phyloP scores from a whole-genome alignment of 2,329 filamentous ascomycete species.

The Raffaelea ambrosiae region DNA sequence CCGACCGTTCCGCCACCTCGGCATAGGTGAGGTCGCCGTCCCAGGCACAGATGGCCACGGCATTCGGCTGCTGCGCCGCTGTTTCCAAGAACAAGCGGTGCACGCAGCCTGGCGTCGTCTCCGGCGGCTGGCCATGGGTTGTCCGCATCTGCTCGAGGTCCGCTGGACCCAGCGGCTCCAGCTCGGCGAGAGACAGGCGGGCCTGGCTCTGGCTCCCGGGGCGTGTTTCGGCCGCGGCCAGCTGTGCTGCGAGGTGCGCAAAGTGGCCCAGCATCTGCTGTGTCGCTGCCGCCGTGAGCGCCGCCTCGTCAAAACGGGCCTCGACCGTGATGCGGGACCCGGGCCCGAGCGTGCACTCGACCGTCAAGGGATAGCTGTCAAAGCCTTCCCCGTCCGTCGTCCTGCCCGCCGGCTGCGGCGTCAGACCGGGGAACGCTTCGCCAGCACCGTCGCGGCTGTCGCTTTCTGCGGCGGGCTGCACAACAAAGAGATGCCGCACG shows the following conservation, averaged over 20 bases:
- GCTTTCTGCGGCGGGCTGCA: background rate
- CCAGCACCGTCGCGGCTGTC: background rate
- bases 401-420: too few species aligned
- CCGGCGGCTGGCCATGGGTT: too few species aligned
- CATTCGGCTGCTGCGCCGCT: conserved; percentile 13
- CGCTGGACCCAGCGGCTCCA: too few species aligned
- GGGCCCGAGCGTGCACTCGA: background rate
- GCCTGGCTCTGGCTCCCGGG: too few species aligned
- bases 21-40: conserved; percentile 22
- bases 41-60: conserved; percentile 19
- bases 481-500: background rate
- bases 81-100: conserved; percentile 4
- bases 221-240: too few species aligned
- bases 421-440: background rate
- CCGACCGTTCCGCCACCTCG: conserved; percentile 12
- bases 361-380: background rate
- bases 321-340: background rate
- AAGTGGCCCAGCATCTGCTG: too few species aligned
- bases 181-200: too few species aligned
- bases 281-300: background rate
- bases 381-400: background rate
- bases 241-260: too few species aligned
- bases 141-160: too few species aligned
- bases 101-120: background rate
- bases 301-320: background rate